These are phyloP conservation scores for Colletotrichum liaoningense DNA, from an alignment of 2,329 filamentous ascomycete species.

Conservation along the genomic window DNA sequence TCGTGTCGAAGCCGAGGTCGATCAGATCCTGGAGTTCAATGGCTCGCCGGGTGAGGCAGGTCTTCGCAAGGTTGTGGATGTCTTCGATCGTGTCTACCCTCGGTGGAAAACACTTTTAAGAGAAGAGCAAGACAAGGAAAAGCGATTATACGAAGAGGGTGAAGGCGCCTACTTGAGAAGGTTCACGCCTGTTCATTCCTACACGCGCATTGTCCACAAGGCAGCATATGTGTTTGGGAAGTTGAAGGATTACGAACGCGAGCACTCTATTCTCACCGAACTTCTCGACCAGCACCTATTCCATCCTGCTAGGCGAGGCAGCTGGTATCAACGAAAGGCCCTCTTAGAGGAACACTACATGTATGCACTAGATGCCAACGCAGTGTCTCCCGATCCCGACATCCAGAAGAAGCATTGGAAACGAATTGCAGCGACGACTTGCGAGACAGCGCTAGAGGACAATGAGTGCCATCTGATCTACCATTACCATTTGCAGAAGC, in stretches of 20 bases:
- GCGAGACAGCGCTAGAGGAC: conserved; percentile 88
- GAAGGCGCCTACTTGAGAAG: conserved; percentile 91
- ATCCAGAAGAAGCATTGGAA: conserved; percentile 86
- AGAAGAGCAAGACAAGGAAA: conserved; percentile 84
- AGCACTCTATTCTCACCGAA: conserved; percentile 79
- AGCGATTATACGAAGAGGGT: conserved; percentile 79
- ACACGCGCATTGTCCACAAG: conserved; percentile 93
- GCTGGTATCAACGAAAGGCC: conserved; percentile 97
- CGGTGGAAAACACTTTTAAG: conserved; percentile 81
- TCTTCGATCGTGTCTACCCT: conserved; percentile 80
- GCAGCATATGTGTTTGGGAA: conserved; percentile 82
- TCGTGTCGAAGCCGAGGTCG: conserved; percentile 82
- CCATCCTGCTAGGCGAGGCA: conserved; percentile 84
- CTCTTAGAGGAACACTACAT: conserved; percentile 97
- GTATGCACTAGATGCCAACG: conserved; percentile 67
- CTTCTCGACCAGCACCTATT: conserved; percentile 86
- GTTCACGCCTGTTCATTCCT: conserved; percentile 92
- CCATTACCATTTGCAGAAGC: conserved; percentile 94
- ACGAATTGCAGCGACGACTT: conserved; percentile 79
- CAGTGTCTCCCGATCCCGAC: conserved; percentile 50
- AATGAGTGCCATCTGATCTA: conserved; percentile 90
- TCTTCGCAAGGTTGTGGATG: conserved; percentile 74
- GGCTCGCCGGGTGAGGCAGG: conserved; percentile 75
- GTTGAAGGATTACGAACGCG: conserved; percentile 82
- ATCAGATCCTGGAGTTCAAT: conserved; percentile 83